phyloP scores from a whole-genome alignment of 2,329 filamentous ascomycete genomes.

The Diplodia intermedia region DNA sequence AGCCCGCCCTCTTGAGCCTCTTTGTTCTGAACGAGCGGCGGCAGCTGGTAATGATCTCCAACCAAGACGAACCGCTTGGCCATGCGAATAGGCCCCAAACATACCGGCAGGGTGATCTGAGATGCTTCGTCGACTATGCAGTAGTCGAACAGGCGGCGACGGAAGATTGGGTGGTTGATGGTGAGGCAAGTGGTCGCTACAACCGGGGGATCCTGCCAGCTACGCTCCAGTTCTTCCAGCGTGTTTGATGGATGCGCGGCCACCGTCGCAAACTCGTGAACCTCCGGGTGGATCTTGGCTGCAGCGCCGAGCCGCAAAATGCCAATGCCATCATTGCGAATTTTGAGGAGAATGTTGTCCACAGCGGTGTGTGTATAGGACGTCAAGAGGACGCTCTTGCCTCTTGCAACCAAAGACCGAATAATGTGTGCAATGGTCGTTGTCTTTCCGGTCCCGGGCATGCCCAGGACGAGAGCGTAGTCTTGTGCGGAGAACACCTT shows the following conservation, averaged over 20 bases:
- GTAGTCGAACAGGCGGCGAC: constrained; percentile 90
- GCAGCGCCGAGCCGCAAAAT: constrained; percentile 85
- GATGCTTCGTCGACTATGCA: constrained; percentile 98
- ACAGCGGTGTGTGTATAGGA: constrained; percentile 98
- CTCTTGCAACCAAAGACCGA: constrained; percentile 82
- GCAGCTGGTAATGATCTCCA: constrained; percentile 94
- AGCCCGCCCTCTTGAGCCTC: constrained; percentile 84
- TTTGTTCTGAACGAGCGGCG: constrained; percentile 91
- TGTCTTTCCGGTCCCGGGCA: constrained; percentile 98
- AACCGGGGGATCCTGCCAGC: constrained; percentile 85
- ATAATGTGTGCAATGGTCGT: constrained; percentile 99
- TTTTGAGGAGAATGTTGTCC: constrained; percentile 95
- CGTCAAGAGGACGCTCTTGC: constrained; percentile 90
- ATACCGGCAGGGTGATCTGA: constrained; percentile 95
- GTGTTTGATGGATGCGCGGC: constrained; percentile 75
- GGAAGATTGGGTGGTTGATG: constrained; percentile 87
- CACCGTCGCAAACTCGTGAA: constrained; percentile 83
- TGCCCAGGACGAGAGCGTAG: constrained; percentile 95
- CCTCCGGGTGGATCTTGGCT: constrained; percentile 86
- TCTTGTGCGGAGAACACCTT: constrained; percentile 96
- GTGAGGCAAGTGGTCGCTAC: constrained; percentile 95
- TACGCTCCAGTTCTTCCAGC: constrained; percentile 81
- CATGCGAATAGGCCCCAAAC: constrained; percentile 91
- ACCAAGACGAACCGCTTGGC: constrained; percentile 92
- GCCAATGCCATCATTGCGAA: constrained; percentile 76